Conservation (phyloP, 257 asterid species). For the Knoxia roxburghii region DNA sequence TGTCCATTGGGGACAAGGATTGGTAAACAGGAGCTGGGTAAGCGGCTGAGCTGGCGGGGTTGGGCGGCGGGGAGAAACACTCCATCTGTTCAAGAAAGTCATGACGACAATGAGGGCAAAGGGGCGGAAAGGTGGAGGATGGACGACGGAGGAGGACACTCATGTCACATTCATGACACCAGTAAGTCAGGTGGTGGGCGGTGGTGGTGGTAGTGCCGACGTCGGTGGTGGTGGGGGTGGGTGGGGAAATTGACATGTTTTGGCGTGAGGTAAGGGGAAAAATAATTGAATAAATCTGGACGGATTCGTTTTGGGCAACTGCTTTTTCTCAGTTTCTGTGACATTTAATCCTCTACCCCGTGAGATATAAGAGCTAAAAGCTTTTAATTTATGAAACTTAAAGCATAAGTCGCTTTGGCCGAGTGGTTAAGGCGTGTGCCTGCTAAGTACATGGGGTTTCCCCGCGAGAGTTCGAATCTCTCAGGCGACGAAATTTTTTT, state of each 20-base stretch:
- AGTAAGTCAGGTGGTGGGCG: slow-evolving; percentile 62
- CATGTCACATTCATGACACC: slow-evolving; percentile 96
- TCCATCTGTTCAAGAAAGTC: slow-evolving; percentile 78
- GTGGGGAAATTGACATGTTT: slow-evolving; percentile 27
- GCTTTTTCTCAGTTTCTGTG: background rate
- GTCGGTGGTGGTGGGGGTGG: slow-evolving; percentile 24
- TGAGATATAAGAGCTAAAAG: too few species aligned
- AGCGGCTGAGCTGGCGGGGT: slow-evolving; percentile 12
- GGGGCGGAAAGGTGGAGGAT: slow-evolving; percentile 53
- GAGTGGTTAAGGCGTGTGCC: slow-evolving; percentile 63
- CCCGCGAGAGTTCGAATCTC: slow-evolving; percentile 99
- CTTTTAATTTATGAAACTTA: too few species aligned
- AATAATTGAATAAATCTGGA: background rate
- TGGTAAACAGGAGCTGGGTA: slow-evolving; percentile 19
- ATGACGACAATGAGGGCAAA: slow-evolving; percentile 83
- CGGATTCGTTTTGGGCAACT: background rate
- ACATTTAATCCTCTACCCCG: too few species aligned
- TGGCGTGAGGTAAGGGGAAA: slow-evolving; percentile 3
- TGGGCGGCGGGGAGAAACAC: slow-evolving; percentile 33
- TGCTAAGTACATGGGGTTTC: slow-evolving; percentile 83
- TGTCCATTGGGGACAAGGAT: slow-evolving; percentile 14
- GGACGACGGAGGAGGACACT: slow-evolving; percentile 52
- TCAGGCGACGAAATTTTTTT: slow-evolving; percentile 59
- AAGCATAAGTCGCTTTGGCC: slow-evolving; percentile 52
- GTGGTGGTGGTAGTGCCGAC: slow-evolving; percentile 31